Conservation (phyloP, 148 eudicot genomes). For the Drosera capensis region DNA sequence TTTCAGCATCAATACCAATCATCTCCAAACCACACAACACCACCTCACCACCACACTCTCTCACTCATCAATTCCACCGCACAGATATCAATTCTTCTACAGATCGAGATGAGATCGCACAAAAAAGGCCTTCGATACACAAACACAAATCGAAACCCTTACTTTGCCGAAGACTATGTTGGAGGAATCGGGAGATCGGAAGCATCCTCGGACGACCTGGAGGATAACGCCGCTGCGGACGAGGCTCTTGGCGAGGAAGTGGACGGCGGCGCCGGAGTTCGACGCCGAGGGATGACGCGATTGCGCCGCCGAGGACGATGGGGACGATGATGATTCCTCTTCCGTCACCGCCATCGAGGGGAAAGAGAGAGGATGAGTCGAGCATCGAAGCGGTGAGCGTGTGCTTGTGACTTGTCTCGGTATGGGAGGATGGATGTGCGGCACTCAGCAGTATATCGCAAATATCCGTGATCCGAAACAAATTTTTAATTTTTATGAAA, state of each 20-base stretch:
- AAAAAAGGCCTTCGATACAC: neutral
- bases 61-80: neutral
- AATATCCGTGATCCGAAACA: too few species aligned
- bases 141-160: neutral
- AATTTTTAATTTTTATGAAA: too few species aligned
- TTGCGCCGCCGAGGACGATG: constrained; percentile 27
- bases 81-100: neutral
- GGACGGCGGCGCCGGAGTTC: constrained; percentile 20
- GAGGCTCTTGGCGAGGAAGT: constrained; percentile 67
- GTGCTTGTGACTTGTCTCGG: too few species aligned
- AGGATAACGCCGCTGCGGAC: constrained; percentile 72
- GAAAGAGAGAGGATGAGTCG: neutral
- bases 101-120: neutral
- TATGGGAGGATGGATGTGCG: too few species aligned
- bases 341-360: constrained; percentile 58
- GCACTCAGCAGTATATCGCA: too few species aligned
- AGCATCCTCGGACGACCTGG: constrained; percentile 59
- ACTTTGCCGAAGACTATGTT: constrained; percentile 84
- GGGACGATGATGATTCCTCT: constrained; percentile 54
- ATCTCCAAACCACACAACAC: too few species aligned
- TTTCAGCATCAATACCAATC: too few species aligned
- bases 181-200: constrained; percentile 64
- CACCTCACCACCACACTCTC: too few species aligned
- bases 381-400: too few species aligned
- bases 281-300: constrained; percentile 15